phyloP scores from a whole-genome alignment of 257 asterid species.

The Scutellaria barbata region DNA sequence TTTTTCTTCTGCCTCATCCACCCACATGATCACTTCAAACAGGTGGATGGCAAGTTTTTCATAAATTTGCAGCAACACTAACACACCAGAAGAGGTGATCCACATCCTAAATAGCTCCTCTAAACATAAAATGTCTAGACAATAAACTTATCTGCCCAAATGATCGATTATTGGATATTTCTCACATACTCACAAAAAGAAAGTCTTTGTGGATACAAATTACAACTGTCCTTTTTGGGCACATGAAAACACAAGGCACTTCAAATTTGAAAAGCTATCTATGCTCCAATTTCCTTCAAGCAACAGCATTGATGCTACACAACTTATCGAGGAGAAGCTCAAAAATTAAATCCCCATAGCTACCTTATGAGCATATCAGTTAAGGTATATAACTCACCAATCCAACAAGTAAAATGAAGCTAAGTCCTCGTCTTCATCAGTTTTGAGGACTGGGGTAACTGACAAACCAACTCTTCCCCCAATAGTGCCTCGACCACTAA shows the following conservation, averaged over 20 bases:
- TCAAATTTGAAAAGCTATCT: not conserved
- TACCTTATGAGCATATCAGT: constrained; percentile 11
- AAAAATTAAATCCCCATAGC: not conserved
- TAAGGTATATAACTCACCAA: not conserved
- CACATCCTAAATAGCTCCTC: not conserved
- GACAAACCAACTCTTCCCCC: not conserved
- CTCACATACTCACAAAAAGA: not conserved
- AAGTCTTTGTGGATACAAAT: not conserved
- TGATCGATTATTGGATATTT: too few relatives aligned
- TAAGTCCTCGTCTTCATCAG: constrained; percentile 5
- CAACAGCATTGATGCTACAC: constrained; percentile 11
- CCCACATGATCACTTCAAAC: not conserved
- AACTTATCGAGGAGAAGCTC: not conserved
- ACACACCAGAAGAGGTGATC: not conserved
- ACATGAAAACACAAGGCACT: not conserved
- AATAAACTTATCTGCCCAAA: not conserved
- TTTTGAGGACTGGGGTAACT: not conserved
- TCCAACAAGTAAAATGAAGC: not conserved
- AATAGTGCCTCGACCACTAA: not conserved
- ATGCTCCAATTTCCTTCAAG: not conserved
- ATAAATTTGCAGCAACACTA: not conserved
- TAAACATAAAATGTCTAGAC: not conserved
- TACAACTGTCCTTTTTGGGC: not conserved
- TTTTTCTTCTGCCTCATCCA: not conserved
- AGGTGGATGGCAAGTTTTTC: not conserved